Conservation (phyloP, 768 basidiomycete species). For the Russula griseocarnosa region DNA sequence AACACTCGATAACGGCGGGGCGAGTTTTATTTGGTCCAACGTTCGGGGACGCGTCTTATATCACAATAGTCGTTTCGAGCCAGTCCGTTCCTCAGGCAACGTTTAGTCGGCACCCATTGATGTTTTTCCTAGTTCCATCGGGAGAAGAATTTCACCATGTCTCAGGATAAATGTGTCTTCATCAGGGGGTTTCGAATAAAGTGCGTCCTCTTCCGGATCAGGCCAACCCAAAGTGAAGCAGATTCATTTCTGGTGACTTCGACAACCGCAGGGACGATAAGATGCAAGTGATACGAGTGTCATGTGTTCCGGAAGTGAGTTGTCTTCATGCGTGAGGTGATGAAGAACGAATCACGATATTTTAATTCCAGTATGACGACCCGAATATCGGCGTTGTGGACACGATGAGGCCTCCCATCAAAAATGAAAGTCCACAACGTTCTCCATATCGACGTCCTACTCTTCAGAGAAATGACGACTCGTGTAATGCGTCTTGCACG, state of each 20-base stretch:
- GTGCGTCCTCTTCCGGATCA: background rate
- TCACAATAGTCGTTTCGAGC: background rate
- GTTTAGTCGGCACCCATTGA: background rate
- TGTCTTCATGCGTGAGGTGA: background rate
- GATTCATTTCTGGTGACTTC: background rate
- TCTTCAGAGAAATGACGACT: no score
- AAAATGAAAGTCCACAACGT: no score
- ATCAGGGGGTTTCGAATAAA: constrained; percentile 20
- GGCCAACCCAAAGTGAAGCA: background rate
- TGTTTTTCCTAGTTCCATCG: background rate
- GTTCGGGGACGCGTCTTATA: background rate
- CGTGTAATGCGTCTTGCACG: no score
- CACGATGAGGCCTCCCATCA: no score
- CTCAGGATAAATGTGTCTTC: constrained; percentile 12
- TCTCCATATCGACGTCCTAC: no score
- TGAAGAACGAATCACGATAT: background rate
- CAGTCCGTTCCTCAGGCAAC: background rate
- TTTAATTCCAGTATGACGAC: constrained; percentile 3
- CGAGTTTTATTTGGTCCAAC: background rate
- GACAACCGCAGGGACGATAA: no score
- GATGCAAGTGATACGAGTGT: no score
- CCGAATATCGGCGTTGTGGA: background rate
- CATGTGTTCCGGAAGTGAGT: background rate
- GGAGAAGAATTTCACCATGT: background rate
- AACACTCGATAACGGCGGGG: background rate